Evolutionary conservation across 257 asterid genomes (phyloP).

Genomic region (Solanum ossicruentum): DNA sequence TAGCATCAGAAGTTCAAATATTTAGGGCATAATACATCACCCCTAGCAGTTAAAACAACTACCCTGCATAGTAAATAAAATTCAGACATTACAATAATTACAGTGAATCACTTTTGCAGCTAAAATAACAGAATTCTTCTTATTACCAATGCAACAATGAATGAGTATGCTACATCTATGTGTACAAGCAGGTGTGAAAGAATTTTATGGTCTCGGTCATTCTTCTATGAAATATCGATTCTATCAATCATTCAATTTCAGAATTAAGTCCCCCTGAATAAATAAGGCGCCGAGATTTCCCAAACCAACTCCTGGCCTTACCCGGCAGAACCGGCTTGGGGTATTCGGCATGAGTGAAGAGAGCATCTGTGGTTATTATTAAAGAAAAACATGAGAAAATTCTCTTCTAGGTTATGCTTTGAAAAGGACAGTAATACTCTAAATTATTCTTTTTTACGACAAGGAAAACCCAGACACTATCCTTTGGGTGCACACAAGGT

Average conservation of each 20-base stretch:
- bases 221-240: too few relatives aligned
- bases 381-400: not conserved
- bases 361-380: not conserved
- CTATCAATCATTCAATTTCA: too few relatives aligned
- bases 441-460: too few relatives aligned
- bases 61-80: not conserved
- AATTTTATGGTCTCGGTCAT: too few relatives aligned
- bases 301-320: too few relatives aligned
- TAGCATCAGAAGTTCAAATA: not conserved
- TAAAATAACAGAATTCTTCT: not conserved
- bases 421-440: not conserved
- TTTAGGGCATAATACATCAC: not conserved
- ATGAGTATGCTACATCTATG: not conserved
- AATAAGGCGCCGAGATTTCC: too few relatives aligned
- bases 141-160: not conserved
- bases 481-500: too few relatives aligned
- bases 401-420: not conserved
- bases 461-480: too few relatives aligned
- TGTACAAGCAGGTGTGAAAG: too few relatives aligned
- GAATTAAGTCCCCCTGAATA: too few relatives aligned
- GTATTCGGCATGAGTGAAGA: too few relatives aligned
- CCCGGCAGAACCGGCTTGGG: too few relatives aligned
- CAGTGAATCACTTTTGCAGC: not conserved
- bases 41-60: not conserved
- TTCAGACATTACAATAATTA: not conserved